Evolutionary conservation across 2,329 filamentous ascomycete species (phyloP), one percentile per base, ranked within the genome.

Genomic region (Periconia digitata): DNA sequence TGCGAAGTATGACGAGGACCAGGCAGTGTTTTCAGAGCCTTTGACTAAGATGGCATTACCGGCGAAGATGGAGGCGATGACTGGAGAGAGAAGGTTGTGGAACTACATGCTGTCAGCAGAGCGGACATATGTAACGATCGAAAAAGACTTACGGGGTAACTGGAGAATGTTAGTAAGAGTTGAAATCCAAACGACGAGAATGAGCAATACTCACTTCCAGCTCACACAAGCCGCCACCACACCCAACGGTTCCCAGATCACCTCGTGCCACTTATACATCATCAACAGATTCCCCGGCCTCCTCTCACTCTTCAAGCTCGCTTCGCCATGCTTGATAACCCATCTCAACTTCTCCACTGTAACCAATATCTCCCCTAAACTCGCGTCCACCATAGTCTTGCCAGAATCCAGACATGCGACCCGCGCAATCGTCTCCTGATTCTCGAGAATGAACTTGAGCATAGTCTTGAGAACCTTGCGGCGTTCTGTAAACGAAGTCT

Each of bases 31-130:
- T 73, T 99, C 94, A 43, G 90, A 96, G 40, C 88, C 89, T 75
- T 99, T 99, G 70, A 97, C 87, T 36, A 99, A 79, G 56, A 97
- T 87, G 43, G 85, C 90, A 67, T 97, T 96, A 40, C 94, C 94
- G 13, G 92, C 81, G 69, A 97, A 97, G 43, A 97, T 81, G 15
- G 89, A 85, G 58, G 89, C 92, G 67, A 97, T 95, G 57, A 96
- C 82, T 13, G 92, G 94, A 0, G 89, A 90, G 40, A 97, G 83
- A 54, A 97, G 79, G 73, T 99, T 99, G 76, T 99, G 94, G 72
- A 97, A 95, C 38, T 90, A 43, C 6, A 44, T 3, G 1, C n/a
- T 6, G 85, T 69, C 32, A 49, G 47, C 40, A 27, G 8, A 21
- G 10, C 17, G 16, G 13, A 23, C 8, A 6, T n/a, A 20, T 20